Evolutionary conservation across 148 eudicot genomes (phyloP).

Genomic region (Camellia lanceoleosa): DNA sequence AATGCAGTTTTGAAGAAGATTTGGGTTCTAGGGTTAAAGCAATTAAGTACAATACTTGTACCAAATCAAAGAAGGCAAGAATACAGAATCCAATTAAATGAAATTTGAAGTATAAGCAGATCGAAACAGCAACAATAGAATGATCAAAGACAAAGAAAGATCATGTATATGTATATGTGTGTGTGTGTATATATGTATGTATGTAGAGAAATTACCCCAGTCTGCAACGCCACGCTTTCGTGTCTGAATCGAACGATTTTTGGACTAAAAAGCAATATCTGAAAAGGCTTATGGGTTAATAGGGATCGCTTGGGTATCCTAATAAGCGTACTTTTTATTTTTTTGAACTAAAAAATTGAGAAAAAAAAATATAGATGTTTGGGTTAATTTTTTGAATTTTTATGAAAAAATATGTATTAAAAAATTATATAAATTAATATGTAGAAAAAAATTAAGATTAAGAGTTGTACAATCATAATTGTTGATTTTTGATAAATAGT

Average conservation of each 20-base stretch:
- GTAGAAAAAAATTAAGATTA: too few species aligned
- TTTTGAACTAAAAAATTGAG: too few species aligned
- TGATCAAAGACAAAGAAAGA: not conserved
- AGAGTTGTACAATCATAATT: too few species aligned
- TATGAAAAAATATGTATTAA: too few species aligned
- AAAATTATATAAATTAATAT: too few species aligned
- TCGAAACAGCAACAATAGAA: not conserved
- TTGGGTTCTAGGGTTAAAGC: not conserved
- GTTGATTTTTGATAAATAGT: too few species aligned
- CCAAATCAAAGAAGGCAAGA: slow-evolving; percentile 3
- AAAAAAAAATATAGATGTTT: too few species aligned
- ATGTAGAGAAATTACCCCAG: slow-evolving; percentile 40
- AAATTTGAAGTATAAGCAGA: not conserved
- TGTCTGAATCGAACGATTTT: not conserved
- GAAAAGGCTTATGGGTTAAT: not conserved
- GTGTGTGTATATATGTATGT: too few species aligned
- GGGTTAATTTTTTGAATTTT: too few species aligned
- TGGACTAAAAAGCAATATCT: not conserved
- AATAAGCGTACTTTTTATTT: too few species aligned
- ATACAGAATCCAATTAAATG: not conserved
- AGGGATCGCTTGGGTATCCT: too few species aligned
- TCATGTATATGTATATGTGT: not conserved
- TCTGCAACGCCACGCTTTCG: slow-evolving; percentile 73
- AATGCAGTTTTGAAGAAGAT: not conserved
- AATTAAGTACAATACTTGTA: not conserved